These are phyloP conservation scores for Arachis stenosperma DNA, from an alignment of 306 rosid genomes.

Conservation along the genomic window DNA sequence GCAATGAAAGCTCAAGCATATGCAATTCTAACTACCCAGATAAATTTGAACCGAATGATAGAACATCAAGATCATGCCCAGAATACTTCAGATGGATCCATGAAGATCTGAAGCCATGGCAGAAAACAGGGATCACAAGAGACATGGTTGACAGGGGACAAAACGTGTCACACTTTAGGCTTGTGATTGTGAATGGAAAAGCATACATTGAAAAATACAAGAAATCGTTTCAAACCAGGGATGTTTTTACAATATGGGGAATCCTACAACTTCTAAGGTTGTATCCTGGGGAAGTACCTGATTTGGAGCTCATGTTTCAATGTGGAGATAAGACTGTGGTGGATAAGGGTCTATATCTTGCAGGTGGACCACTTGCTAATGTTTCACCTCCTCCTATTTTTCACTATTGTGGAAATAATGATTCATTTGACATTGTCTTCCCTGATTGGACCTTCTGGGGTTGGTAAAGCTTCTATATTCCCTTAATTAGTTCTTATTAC, in stretches of 20 bases:
- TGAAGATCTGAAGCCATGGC: conserved; percentile 59
- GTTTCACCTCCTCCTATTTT: conserved; percentile 50
- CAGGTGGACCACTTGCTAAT: conserved; percentile 14
- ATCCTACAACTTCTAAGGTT: conserved; percentile 55
- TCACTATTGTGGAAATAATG: conserved; percentile 50
- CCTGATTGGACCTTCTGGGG: conserved; percentile 74
- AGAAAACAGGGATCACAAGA: conserved; percentile 50
- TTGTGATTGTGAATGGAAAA: conserved; percentile 51
- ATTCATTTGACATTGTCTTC: conserved; percentile 49
- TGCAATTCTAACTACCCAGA: conserved; percentile 33
- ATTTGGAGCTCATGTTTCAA: conserved; percentile 52
- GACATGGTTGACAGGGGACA: conserved; percentile 44
- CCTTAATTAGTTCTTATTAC: too few species aligned
- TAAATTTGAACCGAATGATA: not conserved
- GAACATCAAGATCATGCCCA: conserved; percentile 44
- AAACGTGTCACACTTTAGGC: conserved; percentile 41
- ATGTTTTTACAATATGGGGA: conserved; percentile 59
- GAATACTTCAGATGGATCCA: conserved; percentile 57
- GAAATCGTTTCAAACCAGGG: conserved; percentile 49
- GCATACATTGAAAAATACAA: conserved; percentile 43
- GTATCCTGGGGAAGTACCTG: conserved; percentile 55
- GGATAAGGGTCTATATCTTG: not conserved
- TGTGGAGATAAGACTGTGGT: conserved; percentile 53
- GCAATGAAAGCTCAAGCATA: not conserved
- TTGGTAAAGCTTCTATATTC: conserved; percentile 49